These are phyloP conservation scores for Vitis rotundifolia DNA, from an alignment of 164 flowering plant species.

Conservation along the genomic window DNA sequence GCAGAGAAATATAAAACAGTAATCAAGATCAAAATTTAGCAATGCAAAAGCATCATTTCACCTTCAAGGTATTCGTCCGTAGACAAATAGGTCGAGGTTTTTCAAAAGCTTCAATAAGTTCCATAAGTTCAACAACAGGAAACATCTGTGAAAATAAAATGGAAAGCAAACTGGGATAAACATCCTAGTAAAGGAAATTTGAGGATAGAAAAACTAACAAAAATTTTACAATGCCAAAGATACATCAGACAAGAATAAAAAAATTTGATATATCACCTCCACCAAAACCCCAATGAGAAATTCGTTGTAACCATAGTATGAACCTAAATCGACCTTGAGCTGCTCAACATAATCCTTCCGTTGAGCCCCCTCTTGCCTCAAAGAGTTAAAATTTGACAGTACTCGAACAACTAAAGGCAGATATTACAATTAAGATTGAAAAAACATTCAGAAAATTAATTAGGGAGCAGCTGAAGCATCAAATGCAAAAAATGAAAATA, in stretches of 20 bases:
- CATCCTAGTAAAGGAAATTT: background rate
- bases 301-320: constrained; percentile 96
- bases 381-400: constrained; percentile 71
- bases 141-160: constrained; percentile 60
- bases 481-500: background rate
- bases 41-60: constrained; percentile 9
- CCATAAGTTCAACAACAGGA: constrained; percentile 79
- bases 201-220: background rate
- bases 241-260: background rate
- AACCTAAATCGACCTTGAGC: constrained; percentile 70
- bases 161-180: background rate
- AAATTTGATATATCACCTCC: constrained; percentile 50
- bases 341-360: constrained; percentile 82
- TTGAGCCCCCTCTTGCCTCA: constrained; percentile 70
- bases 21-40: background rate
- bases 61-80: constrained; percentile 93
- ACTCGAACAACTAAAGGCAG: constrained; percentile 66
- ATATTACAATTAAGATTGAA: background rate
- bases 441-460: background rate
- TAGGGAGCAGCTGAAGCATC: background rate
- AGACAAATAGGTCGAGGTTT: constrained; percentile 83
- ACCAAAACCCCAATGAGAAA: constrained; percentile 75
- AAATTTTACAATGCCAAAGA: background rate
- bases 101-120: constrained; percentile 93
- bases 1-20: background rate